These are phyloP conservation scores for Raphanus raphanistrum DNA, from an alignment of 345 rosid genomes.

Conservation along the genomic window DNA sequence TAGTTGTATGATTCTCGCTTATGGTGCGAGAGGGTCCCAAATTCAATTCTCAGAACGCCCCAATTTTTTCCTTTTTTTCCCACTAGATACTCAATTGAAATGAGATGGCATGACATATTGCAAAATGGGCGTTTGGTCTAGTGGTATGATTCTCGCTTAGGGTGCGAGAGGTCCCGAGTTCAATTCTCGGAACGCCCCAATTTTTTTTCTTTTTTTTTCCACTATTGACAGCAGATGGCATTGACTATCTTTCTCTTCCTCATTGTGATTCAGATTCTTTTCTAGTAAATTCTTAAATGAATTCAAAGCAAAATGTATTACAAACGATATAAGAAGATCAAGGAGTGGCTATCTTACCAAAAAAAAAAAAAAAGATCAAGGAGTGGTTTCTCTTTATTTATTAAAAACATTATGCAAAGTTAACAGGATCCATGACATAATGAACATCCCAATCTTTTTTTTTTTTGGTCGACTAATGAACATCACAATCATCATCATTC, in stretches of 20 bases:
- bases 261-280: background rate
- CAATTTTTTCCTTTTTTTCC: background rate
- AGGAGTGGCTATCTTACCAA: too few species aligned
- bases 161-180: slow-evolving; percentile 92
- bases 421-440: background rate
- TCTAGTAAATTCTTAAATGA: background rate
- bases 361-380: too few species aligned
- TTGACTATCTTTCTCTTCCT: background rate
- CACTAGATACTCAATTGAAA: background rate
- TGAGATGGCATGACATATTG: background rate
- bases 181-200: slow-evolving; percentile 73
- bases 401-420: background rate
- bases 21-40: slow-evolving; percentile 89
- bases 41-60: slow-evolving; percentile 79
- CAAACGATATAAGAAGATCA: background rate
- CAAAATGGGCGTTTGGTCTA: slow-evolving; percentile 70
- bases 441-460: background rate
- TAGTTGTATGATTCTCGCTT: slow-evolving; percentile 95
- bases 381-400: background rate
- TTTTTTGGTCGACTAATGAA: background rate
- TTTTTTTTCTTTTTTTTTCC: background rate
- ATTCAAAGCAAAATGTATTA: background rate
- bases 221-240: background rate
- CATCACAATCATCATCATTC: background rate
- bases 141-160: slow-evolving; percentile 95